Evolutionary conservation across 1,139 yeast species (phyloP), one percentile per base, ranked within the genome.

Genomic region (Yamadazyma triangularis): DNA sequence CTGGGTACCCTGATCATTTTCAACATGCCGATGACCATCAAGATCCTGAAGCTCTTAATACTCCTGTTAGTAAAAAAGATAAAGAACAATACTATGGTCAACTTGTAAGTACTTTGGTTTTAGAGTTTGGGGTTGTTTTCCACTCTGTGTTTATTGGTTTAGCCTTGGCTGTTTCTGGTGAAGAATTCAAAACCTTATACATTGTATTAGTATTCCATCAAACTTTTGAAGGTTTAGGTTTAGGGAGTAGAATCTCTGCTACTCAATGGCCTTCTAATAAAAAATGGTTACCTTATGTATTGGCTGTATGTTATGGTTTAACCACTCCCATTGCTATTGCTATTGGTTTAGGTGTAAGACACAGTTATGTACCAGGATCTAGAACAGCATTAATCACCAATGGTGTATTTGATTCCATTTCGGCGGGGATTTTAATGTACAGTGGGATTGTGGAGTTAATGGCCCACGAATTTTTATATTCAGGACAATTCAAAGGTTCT

Each of bases 171-270:
- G 78, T 78, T 13, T 70, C 86, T 10, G 79, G 84, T 20, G 74
- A 69, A 12, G 95, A 86, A 53, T 87, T 86, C 53, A 72, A 65
- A 31, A 74, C 88, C 2, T 64, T 88, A 30, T 88, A 84, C 57
- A 72, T 82, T 45, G 96, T 87, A 12, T 58, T 88, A 33, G 79
- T 84, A 3, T 88, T 88, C 73, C 96, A 88, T 60, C 96, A 88
- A 60, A 72, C 83, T 63, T 88, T 88, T 55, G 96, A 88, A 65
- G 96, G 96, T 34, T 68, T 88, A 33, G 96, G 96, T 46, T 69
- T 88, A 47, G 96, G 96, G 32, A 75, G 95, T 6, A 74, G 96
- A 54, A 70, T 88, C 35, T 87, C 95, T 1, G 70, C 74, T 15
- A 77, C 85, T 4, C 63, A 70, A 23, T 85, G 91, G 88, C 82